Conservation (phyloP, 805 yeast genomes). For the Candida nanaspora region DNA sequence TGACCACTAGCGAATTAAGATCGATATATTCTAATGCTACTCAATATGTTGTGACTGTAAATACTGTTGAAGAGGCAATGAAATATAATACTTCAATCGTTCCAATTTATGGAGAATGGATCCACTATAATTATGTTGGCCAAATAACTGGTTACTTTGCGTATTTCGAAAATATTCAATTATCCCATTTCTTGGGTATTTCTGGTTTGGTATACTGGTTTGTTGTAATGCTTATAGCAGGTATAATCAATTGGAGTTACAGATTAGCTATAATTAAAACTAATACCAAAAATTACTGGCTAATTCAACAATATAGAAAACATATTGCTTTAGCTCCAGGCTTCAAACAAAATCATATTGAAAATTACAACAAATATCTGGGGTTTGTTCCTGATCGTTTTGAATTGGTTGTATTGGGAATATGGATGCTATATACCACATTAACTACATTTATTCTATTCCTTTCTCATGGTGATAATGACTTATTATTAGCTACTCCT, state of each 20-base stretch:
- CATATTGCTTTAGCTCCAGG: slow-evolving; percentile 17
- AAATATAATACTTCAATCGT: slow-evolving; percentile 20
- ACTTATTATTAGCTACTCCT: slow-evolving; percentile 11
- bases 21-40: slow-evolving; percentile 36
- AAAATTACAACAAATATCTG: slow-evolving; percentile 7
- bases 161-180: slow-evolving; percentile 29
- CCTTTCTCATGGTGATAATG: slow-evolving; percentile 12
- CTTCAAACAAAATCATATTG: slow-evolving; percentile 14
- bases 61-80: slow-evolving; percentile 25
- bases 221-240: slow-evolving; percentile 32
- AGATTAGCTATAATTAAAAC: slow-evolving; percentile 30
- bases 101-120: slow-evolving; percentile 26
- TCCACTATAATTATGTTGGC: slow-evolving; percentile 17
- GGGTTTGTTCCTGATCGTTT: slow-evolving; percentile 45
- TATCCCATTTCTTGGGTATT: slow-evolving; percentile 39
- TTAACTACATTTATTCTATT: slow-evolving; percentile 17
- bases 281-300: slow-evolving; percentile 16
- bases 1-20: slow-evolving; percentile 26
- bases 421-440: slow-evolving; percentile 26
- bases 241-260: slow-evolving; percentile 33
- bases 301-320: slow-evolving; percentile 19
- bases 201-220: slow-evolving; percentile 45
- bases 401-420: slow-evolving; percentile 36
- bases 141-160: slow-evolving; percentile 17
- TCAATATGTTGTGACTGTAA: slow-evolving; percentile 27